phyloP scores from a whole-genome alignment of 805 yeast genomes.

The Ogataea pini region DNA sequence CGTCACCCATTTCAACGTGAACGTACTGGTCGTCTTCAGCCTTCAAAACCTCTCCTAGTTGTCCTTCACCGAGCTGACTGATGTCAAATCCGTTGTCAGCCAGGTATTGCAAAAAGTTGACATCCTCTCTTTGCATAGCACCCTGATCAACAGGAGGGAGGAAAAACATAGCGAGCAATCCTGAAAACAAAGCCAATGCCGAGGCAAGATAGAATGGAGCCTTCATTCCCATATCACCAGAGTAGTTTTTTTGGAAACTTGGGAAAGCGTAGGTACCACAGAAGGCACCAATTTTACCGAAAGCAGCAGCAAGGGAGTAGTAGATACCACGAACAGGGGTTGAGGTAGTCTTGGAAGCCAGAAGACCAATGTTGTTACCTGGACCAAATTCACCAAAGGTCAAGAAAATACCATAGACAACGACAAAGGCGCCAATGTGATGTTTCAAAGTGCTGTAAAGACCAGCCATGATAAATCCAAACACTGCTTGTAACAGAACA shows the following conservation, averaged over 20 bases:
- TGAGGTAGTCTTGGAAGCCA: slow-evolving; percentile 84
- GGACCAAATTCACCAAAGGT: slow-evolving; percentile 93
- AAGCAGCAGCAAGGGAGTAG: slow-evolving; percentile 88
- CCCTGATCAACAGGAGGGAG: slow-evolving; percentile 84
- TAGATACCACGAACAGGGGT: slow-evolving; percentile 89
- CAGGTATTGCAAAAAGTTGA: slow-evolving; percentile 66
- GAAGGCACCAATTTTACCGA: slow-evolving; percentile 92
- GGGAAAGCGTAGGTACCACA: slow-evolving; percentile 91
- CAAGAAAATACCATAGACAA: slow-evolving; percentile 84
- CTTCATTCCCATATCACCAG: slow-evolving; percentile 63
- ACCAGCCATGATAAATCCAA: slow-evolving; percentile 86
- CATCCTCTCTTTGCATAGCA: slow-evolving; percentile 78
- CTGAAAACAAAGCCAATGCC: slow-evolving; percentile 72
- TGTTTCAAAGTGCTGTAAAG: slow-evolving; percentile 53
- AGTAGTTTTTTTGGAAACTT: slow-evolving; percentile 60
- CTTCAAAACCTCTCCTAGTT: slow-evolving; percentile 25
- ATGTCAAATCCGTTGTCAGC: slow-evolving; percentile 69
- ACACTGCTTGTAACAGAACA: slow-evolving; percentile 66
- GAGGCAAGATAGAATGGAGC: slow-evolving; percentile 85
- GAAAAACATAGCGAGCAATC: slow-evolving; percentile 63
- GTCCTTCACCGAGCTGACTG: slow-evolving; percentile 49
- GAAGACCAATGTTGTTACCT: slow-evolving; percentile 86
- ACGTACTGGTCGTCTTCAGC: slow-evolving; percentile 2
- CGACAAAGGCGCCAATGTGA: slow-evolving; percentile 76
- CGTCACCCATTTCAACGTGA: slow-evolving; percentile 12